Percentiles rank a stretch among this genome's conserved stretches.
Evolutionary conservation across 768 basidiomycete species (phyloP).

Genomic region (Xerocomellus amylosporus): DNA sequence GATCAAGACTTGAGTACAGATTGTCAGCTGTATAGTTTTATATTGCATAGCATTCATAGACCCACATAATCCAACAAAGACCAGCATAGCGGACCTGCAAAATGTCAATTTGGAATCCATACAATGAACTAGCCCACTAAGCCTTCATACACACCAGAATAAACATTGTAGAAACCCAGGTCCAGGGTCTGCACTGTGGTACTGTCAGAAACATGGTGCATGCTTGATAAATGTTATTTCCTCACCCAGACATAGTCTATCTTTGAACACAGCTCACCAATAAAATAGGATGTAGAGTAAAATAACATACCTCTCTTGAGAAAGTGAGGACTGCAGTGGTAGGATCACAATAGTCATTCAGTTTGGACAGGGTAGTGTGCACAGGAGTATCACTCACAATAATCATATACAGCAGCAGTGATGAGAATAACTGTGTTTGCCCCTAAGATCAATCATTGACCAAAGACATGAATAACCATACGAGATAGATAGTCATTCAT

Average conservation of each 20-base stretch:
- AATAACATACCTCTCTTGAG: neutral
- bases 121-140: too few species aligned
- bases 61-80: neutral
- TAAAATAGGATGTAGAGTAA: neutral
- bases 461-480: neutral
- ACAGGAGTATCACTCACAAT: neutral
- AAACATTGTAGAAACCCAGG: neutral
- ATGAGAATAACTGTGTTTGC: neutral
- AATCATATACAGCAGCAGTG: neutral
- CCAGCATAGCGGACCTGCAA: neutral
- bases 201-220: neutral
- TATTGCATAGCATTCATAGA: neutral
- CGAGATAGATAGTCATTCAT: too few species aligned
- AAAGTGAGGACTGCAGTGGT: conserved; percentile 1
- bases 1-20: neutral
- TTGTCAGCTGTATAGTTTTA: neutral
- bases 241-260: conserved; percentile 3
- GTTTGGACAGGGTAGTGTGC: neutral
- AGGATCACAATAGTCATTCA: neutral
- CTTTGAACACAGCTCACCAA: neutral
- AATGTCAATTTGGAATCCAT: neutral
- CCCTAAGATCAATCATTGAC: neutral
- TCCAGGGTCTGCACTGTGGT: neutral
- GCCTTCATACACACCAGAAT: neutral
- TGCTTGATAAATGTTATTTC: neutral